Evolutionary conservation across 805 yeast genomes (phyloP).

Genomic region (Saturnispora halmiae): DNA sequence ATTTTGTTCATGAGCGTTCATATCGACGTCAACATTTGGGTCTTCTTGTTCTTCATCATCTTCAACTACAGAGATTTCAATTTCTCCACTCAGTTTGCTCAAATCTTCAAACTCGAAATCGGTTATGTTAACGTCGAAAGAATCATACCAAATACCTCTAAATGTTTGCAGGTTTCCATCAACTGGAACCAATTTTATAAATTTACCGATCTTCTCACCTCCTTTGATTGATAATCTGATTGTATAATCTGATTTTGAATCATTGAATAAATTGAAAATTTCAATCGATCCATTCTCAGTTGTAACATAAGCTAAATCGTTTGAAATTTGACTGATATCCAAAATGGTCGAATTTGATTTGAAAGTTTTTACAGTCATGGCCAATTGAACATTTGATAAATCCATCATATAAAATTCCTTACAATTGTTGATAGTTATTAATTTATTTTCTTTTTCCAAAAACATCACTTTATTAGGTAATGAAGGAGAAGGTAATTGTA

Average conservation of each 20-base stretch:
- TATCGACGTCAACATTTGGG: slow-evolving; percentile 14
- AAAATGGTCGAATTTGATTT: slow-evolving; percentile 22
- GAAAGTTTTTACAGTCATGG: slow-evolving; percentile 21
- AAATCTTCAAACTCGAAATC: slow-evolving; percentile 29
- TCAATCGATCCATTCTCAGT: slow-evolving; percentile 17
- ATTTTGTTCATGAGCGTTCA: slow-evolving; percentile 12
- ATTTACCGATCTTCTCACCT: slow-evolving; percentile 14
- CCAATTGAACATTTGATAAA: slow-evolving; percentile 22
- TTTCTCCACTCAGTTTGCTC: slow-evolving; percentile 19
- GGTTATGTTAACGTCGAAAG: slow-evolving; percentile 19
- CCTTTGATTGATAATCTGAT: slow-evolving; percentile 12
- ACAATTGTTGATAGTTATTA: slow-evolving; percentile 1
- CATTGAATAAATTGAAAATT: slow-evolving; percentile 15
- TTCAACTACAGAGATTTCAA: slow-evolving; percentile 18
- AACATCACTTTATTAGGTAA: background rate
- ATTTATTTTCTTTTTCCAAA: background rate
- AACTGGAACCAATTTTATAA: slow-evolving; percentile 8
- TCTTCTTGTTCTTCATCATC: slow-evolving; percentile 16
- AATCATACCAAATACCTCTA: slow-evolving; percentile 25
- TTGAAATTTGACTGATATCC: slow-evolving; percentile 2
- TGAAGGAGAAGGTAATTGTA: slow-evolving; percentile 4
- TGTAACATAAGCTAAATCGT: slow-evolving; percentile 6
- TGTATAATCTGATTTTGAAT: slow-evolving; percentile 2
- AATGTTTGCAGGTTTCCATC: slow-evolving; percentile 8
- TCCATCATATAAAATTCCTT: slow-evolving; percentile 17